Base-by-base conservation (phyloP, 257 asterid species). In the Orobanche coerulescens region DNA sequence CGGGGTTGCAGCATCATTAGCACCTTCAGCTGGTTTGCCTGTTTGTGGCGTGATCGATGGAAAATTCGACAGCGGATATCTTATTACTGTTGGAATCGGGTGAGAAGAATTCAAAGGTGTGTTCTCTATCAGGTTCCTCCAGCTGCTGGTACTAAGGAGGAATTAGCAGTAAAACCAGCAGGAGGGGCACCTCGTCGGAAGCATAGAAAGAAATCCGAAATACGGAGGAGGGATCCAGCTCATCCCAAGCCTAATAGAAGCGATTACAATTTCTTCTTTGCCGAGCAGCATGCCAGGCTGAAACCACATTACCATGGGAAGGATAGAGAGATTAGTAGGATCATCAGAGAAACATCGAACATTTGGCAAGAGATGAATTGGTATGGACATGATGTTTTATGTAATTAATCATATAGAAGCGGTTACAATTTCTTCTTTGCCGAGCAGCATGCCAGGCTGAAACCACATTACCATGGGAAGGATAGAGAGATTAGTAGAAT, bases 391-490 rank as follows among this genome's bases (percentile, higher is more conserved):
- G n/a, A n/a, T n/a, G n/a, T n/a, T n/a, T n/a, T n/a, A n/a, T n/a
- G n/a, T n/a, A n/a, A n/a, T n/a, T n/a, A n/a, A n/a, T n/a, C n/a
- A n/a, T n/a, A 84, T 39, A 54, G 95, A 73, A 92, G 98, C 7
- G 96, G 95, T 0, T 92, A 92, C 70, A 92, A 88, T 60, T 92
- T 86, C 65, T 92, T 88, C 94, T 92, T 92, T 6, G 88, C 94
- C 0, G 95, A 88, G 58, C 94, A 92, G 75, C 95, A 88, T 26
- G 81, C 87, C 1, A 78, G 77, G 78, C 80, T 92, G 26, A 92
- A 84, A 64, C 91, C 84, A 2, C 86, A 71, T 36, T 72, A 84
- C 51, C 80, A 79, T 14, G 95, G 95, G 1, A 82, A 72, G 57
- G 95, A 92, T 33, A 53, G 96, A 40, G 91, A 88, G 65, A 88